These are phyloP conservation scores for Lyophyllum shimeji DNA, from an alignment of 768 basidiomycete species.

Conservation along the genomic window DNA sequence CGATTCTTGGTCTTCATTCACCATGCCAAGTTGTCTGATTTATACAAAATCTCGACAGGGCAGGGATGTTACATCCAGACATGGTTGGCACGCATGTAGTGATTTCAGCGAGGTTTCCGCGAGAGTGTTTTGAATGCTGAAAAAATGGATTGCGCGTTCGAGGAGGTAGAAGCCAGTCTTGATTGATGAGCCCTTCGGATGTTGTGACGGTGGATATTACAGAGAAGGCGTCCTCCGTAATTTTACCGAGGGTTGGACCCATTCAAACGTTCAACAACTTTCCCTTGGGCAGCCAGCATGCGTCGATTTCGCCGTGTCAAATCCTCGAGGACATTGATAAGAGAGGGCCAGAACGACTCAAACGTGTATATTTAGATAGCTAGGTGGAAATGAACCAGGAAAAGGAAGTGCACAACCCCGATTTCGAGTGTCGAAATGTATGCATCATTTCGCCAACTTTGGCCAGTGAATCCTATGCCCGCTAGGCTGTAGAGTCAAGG, in stretches of 20 bases:
- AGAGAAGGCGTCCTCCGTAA: constrained; percentile 6
- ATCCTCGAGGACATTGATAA: background rate
- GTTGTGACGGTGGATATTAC: background rate
- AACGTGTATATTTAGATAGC: background rate
- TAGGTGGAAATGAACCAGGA: background rate
- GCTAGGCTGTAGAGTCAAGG: background rate
- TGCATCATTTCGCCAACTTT: background rate
- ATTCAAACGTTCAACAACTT: background rate
- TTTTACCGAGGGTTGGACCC: constrained; percentile 7
- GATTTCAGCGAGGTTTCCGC: constrained; percentile 8
- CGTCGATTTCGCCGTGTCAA: background rate
- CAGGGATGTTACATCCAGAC: background rate
- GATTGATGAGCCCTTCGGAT: background rate
- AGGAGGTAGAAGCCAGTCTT: background rate
- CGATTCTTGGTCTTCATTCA: background rate
- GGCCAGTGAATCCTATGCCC: background rate
- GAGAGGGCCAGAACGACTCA: background rate
- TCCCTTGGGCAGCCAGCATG: background rate
- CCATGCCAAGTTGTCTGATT: background rate
- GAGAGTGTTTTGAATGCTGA: background rate
- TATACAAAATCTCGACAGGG: background rate
- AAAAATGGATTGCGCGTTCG: background rate
- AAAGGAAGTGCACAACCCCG: background rate
- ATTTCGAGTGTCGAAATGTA: background rate
- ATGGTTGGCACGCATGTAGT: background rate